phyloP scores from a whole-genome alignment of 2,329 filamentous ascomycete species.

The Rhinocladiella similis region DNA sequence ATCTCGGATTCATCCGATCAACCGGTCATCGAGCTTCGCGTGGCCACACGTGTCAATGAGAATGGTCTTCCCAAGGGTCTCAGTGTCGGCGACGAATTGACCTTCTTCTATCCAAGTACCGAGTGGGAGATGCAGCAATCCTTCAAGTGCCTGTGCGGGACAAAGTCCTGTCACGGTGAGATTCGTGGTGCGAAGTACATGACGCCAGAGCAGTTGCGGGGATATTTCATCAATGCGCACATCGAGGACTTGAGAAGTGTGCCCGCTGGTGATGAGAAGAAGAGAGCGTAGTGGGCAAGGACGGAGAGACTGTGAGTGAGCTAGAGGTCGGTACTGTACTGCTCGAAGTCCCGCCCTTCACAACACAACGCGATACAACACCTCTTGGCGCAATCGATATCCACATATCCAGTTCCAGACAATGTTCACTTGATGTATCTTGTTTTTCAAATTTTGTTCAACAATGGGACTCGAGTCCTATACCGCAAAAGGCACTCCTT shows the following conservation, averaged over 20 bases:
- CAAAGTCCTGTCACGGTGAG: conserved; percentile 39
- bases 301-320: neutral
- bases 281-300: neutral
- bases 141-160: conserved; percentile 47
- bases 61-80: conserved; percentile 32
- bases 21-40: conserved; percentile 39
- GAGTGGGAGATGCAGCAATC: conserved; percentile 52
- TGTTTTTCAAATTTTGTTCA: too few species aligned
- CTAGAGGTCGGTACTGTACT: neutral
- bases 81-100: conserved; percentile 43
- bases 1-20: conserved; percentile 32
- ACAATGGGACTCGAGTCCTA: too few species aligned
- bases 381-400: too few species aligned
- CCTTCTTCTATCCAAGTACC: conserved; percentile 52
- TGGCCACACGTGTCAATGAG: conserved; percentile 11
- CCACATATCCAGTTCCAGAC: too few species aligned
- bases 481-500: too few species aligned
- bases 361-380: too few species aligned
- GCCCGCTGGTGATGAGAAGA: neutral
- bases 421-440: too few species aligned
- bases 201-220: conserved; percentile 33
- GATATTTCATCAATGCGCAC: conserved; percentile 47
- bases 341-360: too few species aligned
- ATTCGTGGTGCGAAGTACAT: conserved; percentile 44
- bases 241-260: conserved; percentile 33